phyloP scores from a whole-genome alignment of 306 rosid genomes.

The Calophaca sinica region DNA sequence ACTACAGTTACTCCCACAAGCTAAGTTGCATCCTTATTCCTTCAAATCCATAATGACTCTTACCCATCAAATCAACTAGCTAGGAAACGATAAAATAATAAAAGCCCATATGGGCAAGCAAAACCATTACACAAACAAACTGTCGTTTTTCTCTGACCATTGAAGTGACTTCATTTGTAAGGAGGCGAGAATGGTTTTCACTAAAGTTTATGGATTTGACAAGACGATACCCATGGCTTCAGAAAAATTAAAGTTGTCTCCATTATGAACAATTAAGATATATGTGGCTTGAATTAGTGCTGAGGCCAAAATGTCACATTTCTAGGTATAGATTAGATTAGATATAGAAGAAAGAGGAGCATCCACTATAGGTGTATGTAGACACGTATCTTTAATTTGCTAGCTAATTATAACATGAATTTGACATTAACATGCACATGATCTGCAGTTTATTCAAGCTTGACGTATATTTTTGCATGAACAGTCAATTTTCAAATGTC shows the following conservation, averaged over 20 bases:
- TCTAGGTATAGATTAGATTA: neutral
- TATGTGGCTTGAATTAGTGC: constrained; percentile 42
- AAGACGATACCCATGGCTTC: constrained; percentile 62
- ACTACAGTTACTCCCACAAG: constrained; percentile 84
- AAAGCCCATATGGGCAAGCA: constrained; percentile 37
- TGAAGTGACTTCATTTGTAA: constrained; percentile 72
- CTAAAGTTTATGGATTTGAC: constrained; percentile 86
- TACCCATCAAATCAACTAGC: constrained; percentile 57
- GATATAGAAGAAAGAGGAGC: constrained; percentile 14
- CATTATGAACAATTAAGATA: constrained; percentile 40
- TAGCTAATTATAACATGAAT: constrained; percentile 43
- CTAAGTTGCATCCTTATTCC: constrained; percentile 56
- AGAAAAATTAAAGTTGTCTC: constrained; percentile 50
- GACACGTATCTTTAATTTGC: neutral
- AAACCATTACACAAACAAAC: constrained; percentile 50
- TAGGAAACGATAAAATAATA: constrained; percentile 20
- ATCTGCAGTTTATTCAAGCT: constrained; percentile 6
- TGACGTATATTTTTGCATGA: neutral
- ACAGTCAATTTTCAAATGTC: neutral
- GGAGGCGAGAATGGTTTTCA: constrained; percentile 51
- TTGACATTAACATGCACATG: constrained; percentile 46
- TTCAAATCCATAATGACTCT: constrained; percentile 57
- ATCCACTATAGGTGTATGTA: neutral
- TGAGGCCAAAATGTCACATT: constrained; percentile 34
- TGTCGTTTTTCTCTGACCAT: constrained; percentile 48